Conservation (phyloP, 768 basidiomycete genomes). For the Rhodotorula taiwanensis region DNA sequence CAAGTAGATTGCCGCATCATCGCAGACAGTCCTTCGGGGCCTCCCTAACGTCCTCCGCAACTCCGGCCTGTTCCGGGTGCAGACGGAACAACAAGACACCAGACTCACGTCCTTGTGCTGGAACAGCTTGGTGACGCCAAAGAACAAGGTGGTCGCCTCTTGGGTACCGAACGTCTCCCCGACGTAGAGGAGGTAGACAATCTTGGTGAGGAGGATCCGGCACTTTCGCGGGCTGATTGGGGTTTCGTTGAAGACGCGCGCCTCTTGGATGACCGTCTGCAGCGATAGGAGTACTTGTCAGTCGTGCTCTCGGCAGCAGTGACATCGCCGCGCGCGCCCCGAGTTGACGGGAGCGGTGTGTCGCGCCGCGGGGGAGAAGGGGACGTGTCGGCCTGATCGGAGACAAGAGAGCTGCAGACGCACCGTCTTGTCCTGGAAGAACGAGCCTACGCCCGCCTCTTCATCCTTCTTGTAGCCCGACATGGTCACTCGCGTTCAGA, state of each 20-base stretch:
- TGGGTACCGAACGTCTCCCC: constrained; percentile 91
- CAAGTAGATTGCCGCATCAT: too few relatives aligned
- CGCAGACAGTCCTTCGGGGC: too few relatives aligned
- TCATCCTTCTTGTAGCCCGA: constrained; percentile 94
- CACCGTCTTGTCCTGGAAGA: constrained; percentile 51
- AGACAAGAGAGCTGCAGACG: neutral
- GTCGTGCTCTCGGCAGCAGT: neutral
- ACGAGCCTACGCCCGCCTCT: constrained; percentile 78
- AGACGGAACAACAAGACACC: too few relatives aligned
- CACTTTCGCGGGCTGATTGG: constrained; percentile 97
- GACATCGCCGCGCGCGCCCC: neutral
- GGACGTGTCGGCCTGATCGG: constrained; percentile 10
- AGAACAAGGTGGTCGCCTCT: constrained; percentile 96
- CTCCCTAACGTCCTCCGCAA: too few relatives aligned
- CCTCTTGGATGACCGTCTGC: constrained; percentile 86
- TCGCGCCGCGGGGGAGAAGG: neutral
- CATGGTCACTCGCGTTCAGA: constrained; percentile 37
- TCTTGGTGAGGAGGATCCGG: constrained; percentile 87
- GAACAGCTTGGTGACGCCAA: constrained; percentile 96
- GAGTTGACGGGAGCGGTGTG: neutral
- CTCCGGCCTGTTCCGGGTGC: too few relatives aligned
- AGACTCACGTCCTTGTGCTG: constrained; percentile 93
- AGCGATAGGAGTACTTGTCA: neutral
- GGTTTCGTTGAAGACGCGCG: constrained; percentile 97
- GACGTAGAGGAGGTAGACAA: constrained; percentile 91